Evolutionary conservation across 371 early-diverging fungal species (phyloP), one percentile per base, ranked within the genome.

Genomic region (Nematocida displodere): DNA sequence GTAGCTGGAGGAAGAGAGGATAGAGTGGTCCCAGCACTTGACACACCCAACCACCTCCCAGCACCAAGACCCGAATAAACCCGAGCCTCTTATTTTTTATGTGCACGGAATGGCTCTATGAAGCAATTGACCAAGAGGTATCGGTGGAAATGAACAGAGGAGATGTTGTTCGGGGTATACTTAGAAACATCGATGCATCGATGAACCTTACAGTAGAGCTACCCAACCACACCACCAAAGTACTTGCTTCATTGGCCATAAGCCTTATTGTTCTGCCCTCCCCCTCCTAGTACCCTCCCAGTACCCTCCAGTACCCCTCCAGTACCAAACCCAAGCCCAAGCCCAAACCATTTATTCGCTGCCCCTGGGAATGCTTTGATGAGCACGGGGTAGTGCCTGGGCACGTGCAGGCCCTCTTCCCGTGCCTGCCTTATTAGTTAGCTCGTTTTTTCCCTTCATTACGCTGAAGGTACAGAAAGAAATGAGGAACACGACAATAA

Each of bases 261-360:
- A 64, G n/a, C 33, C 4, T 31, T 37, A 5, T 66, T 61, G 29
- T 54, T 63, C 64, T 66, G 11, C 63, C 66, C 68, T 7, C 46
- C 8, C 11, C 20, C 7, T 17, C 55, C 31, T 11, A n/a, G 39
- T 17, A 24, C 65, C 44, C n/a, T n/a, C 44, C n/a, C 44, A 11
- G 44, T 13, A n/a, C 44, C 11, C 44, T n/a, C 31, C 15, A n/a
- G 39, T 17, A 24, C 65, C 44, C n/a, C 44, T n/a, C n/a, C 44
- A 11, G 44, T 13, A n/a, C 44, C n/a, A 13, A 42, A n/a, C 13
- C 44, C n/a, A 42, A 42, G 44, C 44, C 44, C 44, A 42, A 42
- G 44, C n/a, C n/a, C n/a, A n/a, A n/a, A n/a, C n/a, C n/a, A n/a
- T n/a, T n/a, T n/a, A n/a, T n/a, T n/a, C n/a, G n/a, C n/a, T n/a